Evolutionary conservation across 2,329 filamentous ascomycete genomes (phyloP).

Genomic region (Dryadomyces quercus-mongolicae): DNA sequence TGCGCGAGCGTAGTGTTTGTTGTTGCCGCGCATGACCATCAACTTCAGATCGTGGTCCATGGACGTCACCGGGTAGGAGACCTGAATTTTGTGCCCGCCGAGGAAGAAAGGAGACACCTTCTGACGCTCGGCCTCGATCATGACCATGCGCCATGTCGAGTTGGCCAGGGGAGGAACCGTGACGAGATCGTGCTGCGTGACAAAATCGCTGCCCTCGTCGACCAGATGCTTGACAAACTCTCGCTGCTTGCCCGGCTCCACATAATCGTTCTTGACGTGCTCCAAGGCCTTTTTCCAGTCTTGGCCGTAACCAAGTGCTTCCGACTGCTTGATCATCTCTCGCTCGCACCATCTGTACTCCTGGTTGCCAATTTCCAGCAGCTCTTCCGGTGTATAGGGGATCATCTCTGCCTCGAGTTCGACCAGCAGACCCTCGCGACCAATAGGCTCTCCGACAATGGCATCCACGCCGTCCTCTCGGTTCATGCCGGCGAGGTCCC

Average conservation of each 20-base stretch:
- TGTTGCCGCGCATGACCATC: slow-evolving; percentile 50
- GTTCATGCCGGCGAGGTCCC: slow-evolving; percentile 29
- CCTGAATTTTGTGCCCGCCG: slow-evolving; percentile 38
- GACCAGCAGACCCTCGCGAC: slow-evolving; percentile 33
- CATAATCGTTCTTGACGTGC: slow-evolving; percentile 41
- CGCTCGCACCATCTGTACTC: slow-evolving; percentile 43
- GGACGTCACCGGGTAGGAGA: slow-evolving; percentile 40
- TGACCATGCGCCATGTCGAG: slow-evolving; percentile 41
- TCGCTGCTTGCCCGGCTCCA: slow-evolving; percentile 40
- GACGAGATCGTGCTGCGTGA: slow-evolving; percentile 39
- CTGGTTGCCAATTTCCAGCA: slow-evolving; percentile 35
- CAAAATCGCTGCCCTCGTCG: slow-evolving; percentile 37
- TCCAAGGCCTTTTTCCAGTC: slow-evolving; percentile 43
- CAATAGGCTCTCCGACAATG: slow-evolving; percentile 46
- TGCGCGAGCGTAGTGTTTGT: slow-evolving; percentile 41
- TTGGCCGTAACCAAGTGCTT: slow-evolving; percentile 31
- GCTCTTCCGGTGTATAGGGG: slow-evolving; percentile 43
- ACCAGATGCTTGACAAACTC: slow-evolving; percentile 38
- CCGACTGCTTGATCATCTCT: slow-evolving; percentile 40
- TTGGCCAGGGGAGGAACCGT: slow-evolving; percentile 41
- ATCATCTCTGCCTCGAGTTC: slow-evolving; percentile 46
- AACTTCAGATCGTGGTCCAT: slow-evolving; percentile 43
- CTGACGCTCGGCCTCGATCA: slow-evolving; percentile 41
- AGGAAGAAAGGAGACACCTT: slow-evolving; percentile 48
- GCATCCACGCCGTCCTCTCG: slow-evolving; percentile 27